These are phyloP conservation scores for Murraya koenigii DNA, from an alignment of 345 rosid genomes.

Conservation along the genomic window DNA sequence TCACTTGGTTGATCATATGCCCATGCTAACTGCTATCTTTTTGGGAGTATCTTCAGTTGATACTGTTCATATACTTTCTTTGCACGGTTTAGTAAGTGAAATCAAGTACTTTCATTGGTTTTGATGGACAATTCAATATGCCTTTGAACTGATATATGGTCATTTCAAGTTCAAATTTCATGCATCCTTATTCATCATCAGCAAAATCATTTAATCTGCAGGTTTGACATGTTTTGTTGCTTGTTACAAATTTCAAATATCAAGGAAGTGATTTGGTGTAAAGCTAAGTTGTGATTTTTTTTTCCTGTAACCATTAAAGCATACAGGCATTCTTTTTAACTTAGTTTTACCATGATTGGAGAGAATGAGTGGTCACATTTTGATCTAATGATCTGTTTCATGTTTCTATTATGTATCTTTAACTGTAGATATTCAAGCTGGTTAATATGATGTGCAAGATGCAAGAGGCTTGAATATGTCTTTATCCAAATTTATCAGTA, in stretches of 20 bases:
- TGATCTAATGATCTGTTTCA: background rate
- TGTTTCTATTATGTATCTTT: background rate
- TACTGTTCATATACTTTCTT: constrained; percentile 54
- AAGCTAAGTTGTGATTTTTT: background rate
- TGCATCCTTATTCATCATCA: background rate
- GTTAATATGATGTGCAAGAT: background rate
- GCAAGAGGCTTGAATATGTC: background rate
- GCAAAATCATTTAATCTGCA: background rate
- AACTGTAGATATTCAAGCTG: background rate
- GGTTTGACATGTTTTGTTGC: background rate
- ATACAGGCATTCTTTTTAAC: background rate
- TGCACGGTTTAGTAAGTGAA: constrained; percentile 67
- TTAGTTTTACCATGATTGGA: background rate
- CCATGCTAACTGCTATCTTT: constrained; percentile 55
- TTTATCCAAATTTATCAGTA: background rate
- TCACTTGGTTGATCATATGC: constrained; percentile 46
- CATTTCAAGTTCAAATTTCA: background rate
- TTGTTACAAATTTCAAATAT: background rate
- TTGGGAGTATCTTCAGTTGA: constrained; percentile 52
- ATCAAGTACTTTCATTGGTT: constrained; percentile 10
- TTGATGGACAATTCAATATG: background rate
- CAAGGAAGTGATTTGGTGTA: background rate
- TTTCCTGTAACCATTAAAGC: background rate
- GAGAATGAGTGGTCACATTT: background rate
- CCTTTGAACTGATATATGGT: constrained; percentile 5